A percentile compares a stretch with the other conserved stretches of the same genome.
phyloP scores from a whole-genome alignment of 371 early-diverging fungal genomes.

The Thermomucor indicae-seudaticae region DNA sequence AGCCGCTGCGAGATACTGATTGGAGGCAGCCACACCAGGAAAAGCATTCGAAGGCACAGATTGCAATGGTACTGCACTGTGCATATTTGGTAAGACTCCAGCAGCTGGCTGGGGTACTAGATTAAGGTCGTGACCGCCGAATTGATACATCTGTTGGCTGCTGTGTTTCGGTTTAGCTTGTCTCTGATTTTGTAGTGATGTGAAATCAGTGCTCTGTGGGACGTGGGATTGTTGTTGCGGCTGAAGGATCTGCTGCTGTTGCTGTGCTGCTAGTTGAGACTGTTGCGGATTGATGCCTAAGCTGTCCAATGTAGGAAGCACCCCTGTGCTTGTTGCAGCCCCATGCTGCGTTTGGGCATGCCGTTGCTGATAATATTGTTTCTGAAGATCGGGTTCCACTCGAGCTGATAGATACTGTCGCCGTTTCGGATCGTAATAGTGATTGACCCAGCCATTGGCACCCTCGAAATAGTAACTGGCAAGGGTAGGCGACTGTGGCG shows the following conservation, averaged over 20 bases:
- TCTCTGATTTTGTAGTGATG: constrained; percentile 14
- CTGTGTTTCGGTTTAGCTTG: constrained; percentile 15
- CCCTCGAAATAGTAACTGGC: constrained; percentile 46
- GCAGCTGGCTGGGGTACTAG: constrained; percentile 1
- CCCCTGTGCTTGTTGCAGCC: neutral
- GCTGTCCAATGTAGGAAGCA: constrained; percentile 9
- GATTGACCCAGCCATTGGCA: constrained; percentile 38
- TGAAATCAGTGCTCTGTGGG: constrained; percentile 11
- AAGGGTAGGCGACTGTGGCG: constrained; percentile 48
- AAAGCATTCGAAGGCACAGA: neutral
- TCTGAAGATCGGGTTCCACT: constrained; percentile 31
- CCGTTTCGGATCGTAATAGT: constrained; percentile 39
- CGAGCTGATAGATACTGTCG: constrained; percentile 37
- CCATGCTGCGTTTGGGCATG: constrained; percentile 11
- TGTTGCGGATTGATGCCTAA: constrained; percentile 15
- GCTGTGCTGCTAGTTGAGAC: constrained; percentile 25
- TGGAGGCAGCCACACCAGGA: constrained; percentile 19
- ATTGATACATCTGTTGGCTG: constrained; percentile 13
- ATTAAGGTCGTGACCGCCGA: constrained; percentile 11
- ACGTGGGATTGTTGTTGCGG: constrained; percentile 15
- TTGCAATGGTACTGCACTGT: constrained; percentile 7
- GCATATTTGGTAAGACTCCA: neutral
- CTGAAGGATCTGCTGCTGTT: constrained; percentile 23
- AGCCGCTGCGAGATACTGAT: constrained; percentile 19
- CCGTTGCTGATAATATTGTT: constrained; percentile 21